phyloP scores from a whole-genome alignment of 1,284 basidiomycete species.

The Leccinum pachyderme region DNA sequence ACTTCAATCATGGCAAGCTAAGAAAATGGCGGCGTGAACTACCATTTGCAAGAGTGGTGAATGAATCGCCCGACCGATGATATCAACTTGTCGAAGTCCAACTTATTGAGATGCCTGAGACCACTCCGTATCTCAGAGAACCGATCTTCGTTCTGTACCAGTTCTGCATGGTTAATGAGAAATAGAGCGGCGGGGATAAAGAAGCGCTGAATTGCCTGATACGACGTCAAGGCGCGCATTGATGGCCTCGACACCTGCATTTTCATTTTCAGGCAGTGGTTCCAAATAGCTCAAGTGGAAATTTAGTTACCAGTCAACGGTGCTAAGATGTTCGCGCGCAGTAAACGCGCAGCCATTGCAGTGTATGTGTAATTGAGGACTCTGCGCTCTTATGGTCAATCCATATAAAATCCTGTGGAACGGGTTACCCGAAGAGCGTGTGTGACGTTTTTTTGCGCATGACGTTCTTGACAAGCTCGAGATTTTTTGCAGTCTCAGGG shows the following conservation, averaged over 20 bases:
- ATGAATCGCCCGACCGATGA: slow-evolving; percentile 48
- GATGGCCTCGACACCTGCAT: slow-evolving; percentile 48
- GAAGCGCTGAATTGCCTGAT: slow-evolving; percentile 50
- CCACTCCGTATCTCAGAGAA: slow-evolving; percentile 70
- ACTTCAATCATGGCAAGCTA: slow-evolving; percentile 67
- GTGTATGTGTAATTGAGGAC: slow-evolving; percentile 81
- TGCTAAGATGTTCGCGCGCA: slow-evolving; percentile 81
- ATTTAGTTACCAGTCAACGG: slow-evolving; percentile 65
- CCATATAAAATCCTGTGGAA: not conserved
- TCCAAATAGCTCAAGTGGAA: not conserved
- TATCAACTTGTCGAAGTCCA: slow-evolving; percentile 89
- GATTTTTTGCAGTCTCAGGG: slow-evolving; percentile 78
- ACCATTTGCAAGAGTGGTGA: no score
- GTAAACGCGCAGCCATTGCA: slow-evolving; percentile 79
- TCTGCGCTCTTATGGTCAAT: slow-evolving; percentile 33
- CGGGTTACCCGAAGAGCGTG: slow-evolving; percentile 70
- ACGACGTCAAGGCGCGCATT: slow-evolving; percentile 83
- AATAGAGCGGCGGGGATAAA: not conserved
- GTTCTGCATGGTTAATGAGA: slow-evolving; percentile 47
- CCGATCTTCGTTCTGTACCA: slow-evolving; percentile 72
- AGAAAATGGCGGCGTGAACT: not conserved
- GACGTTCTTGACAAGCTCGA: slow-evolving; percentile 84
- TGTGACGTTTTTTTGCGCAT: slow-evolving; percentile 60
- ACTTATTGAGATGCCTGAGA: slow-evolving; percentile 69
- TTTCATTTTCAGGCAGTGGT: not conserved